Percentiles rank a stretch among this genome's conserved stretches.
phyloP scores from a whole-genome alignment of 371 early-diverging fungal species.

The Saksenaea vasiformis region DNA sequence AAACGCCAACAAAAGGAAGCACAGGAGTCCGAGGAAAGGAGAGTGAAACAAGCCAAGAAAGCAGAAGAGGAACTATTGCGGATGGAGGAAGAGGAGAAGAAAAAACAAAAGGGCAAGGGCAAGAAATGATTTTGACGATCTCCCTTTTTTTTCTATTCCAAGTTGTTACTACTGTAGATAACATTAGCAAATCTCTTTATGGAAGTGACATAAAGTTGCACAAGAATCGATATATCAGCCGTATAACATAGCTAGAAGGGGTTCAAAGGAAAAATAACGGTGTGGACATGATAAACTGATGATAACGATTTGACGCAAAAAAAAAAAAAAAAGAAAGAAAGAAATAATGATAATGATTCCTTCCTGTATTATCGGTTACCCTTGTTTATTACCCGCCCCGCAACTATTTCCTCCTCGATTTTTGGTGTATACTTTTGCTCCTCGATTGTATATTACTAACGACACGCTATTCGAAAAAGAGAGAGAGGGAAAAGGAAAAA shows the following conservation, averaged over 20 bases:
- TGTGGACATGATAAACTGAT: neutral
- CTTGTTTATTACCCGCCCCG: neutral
- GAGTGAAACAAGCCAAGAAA: slow-evolving; percentile 26
- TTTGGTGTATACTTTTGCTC: neutral
- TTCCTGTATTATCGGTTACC: neutral
- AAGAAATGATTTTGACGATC: neutral
- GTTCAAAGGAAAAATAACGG: slow-evolving; percentile 11
- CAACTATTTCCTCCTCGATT: neutral
- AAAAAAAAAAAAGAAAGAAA: too few relatives aligned
- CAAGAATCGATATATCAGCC: slow-evolving; percentile 7
- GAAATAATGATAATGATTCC: neutral
- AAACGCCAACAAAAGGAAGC: slow-evolving; percentile 12
- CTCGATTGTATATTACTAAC: neutral
- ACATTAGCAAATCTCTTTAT: neutral
- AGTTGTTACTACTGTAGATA: neutral
- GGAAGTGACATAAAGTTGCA: neutral
- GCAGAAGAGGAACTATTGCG: slow-evolving; percentile 24
- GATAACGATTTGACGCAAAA: neutral
- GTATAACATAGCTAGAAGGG: slow-evolving; percentile 21
- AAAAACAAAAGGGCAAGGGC: slow-evolving; percentile 9
- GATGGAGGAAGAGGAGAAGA: slow-evolving; percentile 19
- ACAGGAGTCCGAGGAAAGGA: slow-evolving; percentile 13
- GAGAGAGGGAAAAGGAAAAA: neutral
- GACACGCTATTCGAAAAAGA: neutral
- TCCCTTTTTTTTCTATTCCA: neutral